A percentile compares a stretch with the other conserved stretches of the same genome.
phyloP scores from a whole-genome alignment of 2,329 filamentous ascomycete genomes.

The Scytalidium sp. region DNA sequence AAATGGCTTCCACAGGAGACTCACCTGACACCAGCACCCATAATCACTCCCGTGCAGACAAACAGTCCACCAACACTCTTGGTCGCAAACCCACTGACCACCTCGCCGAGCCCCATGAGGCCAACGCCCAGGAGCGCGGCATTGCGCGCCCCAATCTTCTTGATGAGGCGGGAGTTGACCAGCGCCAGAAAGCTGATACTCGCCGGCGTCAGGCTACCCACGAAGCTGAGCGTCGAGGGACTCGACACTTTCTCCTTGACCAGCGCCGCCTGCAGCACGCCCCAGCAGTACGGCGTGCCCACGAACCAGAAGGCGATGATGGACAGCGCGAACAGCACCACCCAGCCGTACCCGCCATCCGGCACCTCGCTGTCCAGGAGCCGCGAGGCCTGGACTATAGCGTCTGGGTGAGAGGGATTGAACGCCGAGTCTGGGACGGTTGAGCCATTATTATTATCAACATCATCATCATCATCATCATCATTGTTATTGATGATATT shows the following conservation, averaged over 20 bases:
- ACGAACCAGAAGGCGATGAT: conserved; percentile 54
- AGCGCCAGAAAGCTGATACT: conserved; percentile 50
- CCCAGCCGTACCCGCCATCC: conserved; percentile 56
- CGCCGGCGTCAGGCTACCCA: conserved; percentile 50
- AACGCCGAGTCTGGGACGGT: conserved; percentile 7
- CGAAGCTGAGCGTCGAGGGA: conserved; percentile 54
- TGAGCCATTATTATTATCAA: background rate
- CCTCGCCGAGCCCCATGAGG: conserved; percentile 46
- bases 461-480: no score
- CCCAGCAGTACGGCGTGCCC: conserved; percentile 57
- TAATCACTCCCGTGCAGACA: conserved; percentile 42
- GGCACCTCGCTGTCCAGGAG: conserved; percentile 43
- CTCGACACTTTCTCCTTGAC: conserved; percentile 44
- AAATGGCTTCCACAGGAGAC: no score
- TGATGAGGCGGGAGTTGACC: conserved; percentile 48
- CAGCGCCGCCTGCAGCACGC: conserved; percentile 56
- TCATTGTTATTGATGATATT: background rate
- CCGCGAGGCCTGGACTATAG: conserved; percentile 40
- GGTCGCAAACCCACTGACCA: conserved; percentile 44
- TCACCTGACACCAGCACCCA: conserved; percentile 41
- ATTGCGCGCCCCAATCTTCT: conserved; percentile 42
- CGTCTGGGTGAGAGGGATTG: conserved; percentile 22
- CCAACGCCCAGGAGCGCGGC: conserved; percentile 47
- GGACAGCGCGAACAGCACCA: conserved; percentile 47
- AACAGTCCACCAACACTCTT: conserved; percentile 45